phyloP scores from a whole-genome alignment of 805 yeast genomes.

The Gaillardinia entomophila region DNA sequence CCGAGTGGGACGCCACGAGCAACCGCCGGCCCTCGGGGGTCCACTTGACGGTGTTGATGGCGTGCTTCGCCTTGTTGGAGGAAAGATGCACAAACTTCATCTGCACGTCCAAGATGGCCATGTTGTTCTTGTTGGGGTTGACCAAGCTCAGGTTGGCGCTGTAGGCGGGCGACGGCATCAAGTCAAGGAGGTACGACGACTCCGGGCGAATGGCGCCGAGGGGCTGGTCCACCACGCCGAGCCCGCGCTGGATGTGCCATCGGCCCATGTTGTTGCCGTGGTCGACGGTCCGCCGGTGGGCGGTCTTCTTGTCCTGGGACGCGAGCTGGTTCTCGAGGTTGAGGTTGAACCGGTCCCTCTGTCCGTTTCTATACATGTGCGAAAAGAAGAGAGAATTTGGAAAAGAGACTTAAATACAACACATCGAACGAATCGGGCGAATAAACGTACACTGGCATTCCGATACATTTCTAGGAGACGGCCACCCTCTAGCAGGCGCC shows the following conservation, averaged over 20 bases:
- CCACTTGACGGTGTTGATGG: conserved; percentile 87
- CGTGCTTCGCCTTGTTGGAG: conserved; percentile 86
- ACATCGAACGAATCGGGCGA: no score
- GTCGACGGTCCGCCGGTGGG: conserved; percentile 68
- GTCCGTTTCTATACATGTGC: neutral
- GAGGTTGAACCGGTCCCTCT: conserved; percentile 18
- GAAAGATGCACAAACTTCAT: conserved; percentile 86
- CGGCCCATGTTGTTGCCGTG: conserved; percentile 71
- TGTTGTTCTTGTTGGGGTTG: conserved; percentile 20
- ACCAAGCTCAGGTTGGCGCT: conserved; percentile 24
- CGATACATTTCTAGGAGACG: no score
- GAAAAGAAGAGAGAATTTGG: no score
- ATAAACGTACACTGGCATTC: no score
- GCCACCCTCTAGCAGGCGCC: no score
- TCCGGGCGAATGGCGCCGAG: conserved; percentile 62
- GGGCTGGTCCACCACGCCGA: conserved; percentile 38
- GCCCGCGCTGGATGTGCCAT: conserved; percentile 44
- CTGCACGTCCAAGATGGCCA: conserved; percentile 57
- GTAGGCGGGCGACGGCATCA: conserved; percentile 64
- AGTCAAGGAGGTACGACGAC: conserved; percentile 54
- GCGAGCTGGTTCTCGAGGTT: conserved; percentile 38
- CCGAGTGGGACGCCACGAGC: conserved; percentile 84
- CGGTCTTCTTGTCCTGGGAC: conserved; percentile 45
- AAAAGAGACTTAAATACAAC: no score
- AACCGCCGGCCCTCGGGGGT: conserved; percentile 94